Conservation (phyloP, 2,329 filamentous ascomycete genomes). For the Paramyrothecium roridum region DNA sequence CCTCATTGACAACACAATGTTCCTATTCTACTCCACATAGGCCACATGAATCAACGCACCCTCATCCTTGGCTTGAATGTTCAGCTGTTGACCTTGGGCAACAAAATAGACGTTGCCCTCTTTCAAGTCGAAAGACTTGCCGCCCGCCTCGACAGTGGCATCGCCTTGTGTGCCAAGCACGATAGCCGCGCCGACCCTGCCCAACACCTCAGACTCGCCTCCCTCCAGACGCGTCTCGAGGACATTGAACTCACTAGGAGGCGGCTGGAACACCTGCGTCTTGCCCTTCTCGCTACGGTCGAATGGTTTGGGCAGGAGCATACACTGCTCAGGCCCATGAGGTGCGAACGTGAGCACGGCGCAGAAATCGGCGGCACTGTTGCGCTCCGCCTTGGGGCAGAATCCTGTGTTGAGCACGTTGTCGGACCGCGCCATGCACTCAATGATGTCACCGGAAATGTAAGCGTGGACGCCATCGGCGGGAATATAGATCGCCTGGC, state of each 20-base stretch:
- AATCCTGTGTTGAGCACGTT: constrained; percentile 75
- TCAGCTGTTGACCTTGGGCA: constrained; percentile 14
- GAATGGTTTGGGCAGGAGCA: constrained; percentile 47
- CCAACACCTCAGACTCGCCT: constrained; percentile 52
- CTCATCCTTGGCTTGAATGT: constrained; percentile 12
- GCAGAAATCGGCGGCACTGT: constrained; percentile 62
- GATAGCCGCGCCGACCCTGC: constrained; percentile 16
- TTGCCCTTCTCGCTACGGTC: constrained; percentile 53
- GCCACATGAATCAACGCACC: constrained; percentile 17
- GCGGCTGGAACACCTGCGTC: constrained; percentile 62
- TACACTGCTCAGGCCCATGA: constrained; percentile 53
- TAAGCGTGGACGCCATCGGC: constrained; percentile 75
- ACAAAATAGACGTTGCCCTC: constrained; percentile 22
- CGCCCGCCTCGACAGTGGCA: constrained; percentile 13
- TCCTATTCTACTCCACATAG: constrained; percentile 8
- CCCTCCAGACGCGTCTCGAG: constrained; percentile 53
- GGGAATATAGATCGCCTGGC: constrained; percentile 67
- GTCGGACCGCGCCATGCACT: constrained; percentile 75
- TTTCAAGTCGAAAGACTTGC: constrained; percentile 13
- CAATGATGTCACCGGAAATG: constrained; percentile 69
- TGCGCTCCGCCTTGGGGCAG: constrained; percentile 63
- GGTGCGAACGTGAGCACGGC: constrained; percentile 61
- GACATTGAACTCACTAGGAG: constrained; percentile 71
- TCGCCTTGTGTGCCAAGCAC: constrained; percentile 16
- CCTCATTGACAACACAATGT: neutral